Evolutionary conservation across 768 basidiomycete genomes (phyloP).

Genomic region (Podaxis pistillaris): DNA sequence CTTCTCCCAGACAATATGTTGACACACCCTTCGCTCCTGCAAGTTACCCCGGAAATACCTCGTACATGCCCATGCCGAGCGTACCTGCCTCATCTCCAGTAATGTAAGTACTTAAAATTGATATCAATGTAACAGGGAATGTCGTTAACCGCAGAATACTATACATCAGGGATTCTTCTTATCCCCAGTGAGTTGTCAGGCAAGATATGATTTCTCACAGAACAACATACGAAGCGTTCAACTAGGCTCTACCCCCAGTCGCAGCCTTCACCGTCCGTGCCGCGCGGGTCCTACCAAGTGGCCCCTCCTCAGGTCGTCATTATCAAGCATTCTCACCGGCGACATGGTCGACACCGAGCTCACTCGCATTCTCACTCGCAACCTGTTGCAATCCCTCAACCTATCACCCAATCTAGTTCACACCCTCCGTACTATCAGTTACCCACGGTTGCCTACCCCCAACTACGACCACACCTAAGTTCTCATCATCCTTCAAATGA

Average conservation of each 20-base stretch:
- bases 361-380: conserved; percentile 21
- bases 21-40: background rate
- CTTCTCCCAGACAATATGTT: conserved; percentile 1
- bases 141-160: background rate
- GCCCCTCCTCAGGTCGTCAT: conserved; percentile 21
- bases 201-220: background rate
- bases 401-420: conserved; percentile 18
- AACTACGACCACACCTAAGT: background rate
- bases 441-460: conserved; percentile 7
- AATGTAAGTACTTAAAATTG: background rate
- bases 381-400: conserved; percentile 14
- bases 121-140: background rate
- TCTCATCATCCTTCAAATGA: conserved; percentile 12
- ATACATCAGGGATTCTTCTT: background rate
- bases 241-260: conserved; percentile 16
- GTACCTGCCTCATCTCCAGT: conserved; percentile 9
- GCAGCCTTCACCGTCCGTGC: background rate
- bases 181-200: conserved; percentile 1
- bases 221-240: conserved; percentile 9
- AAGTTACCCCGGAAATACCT: conserved; percentile 12
- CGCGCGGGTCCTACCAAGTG: conserved; percentile 1
- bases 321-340: conserved; percentile 25
- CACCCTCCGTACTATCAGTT: conserved; percentile 10
- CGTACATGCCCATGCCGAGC: conserved; percentile 13
- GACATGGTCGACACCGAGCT: conserved; percentile 13